Percentiles rank a stretch among this genome's conserved stretches.
Conservation (phyloP, 768 basidiomycete species). For the Suillus spraguei region DNA sequence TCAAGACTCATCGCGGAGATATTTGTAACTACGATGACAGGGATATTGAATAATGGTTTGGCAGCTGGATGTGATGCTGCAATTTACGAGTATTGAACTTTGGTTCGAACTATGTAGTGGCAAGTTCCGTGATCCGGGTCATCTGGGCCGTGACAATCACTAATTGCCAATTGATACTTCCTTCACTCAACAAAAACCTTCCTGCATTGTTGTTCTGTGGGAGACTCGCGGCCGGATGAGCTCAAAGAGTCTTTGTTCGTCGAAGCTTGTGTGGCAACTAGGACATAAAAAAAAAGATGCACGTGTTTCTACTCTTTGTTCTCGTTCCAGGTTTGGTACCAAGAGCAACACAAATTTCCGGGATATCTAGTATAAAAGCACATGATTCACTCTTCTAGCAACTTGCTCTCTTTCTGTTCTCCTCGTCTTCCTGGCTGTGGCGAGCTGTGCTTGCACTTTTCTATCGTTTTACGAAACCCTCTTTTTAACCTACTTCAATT, state of each 20-base stretch:
- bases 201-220: not conserved
- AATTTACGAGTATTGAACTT: not conserved
- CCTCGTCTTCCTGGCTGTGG: constrained; percentile 2
- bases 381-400: not conserved
- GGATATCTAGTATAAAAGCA: not conserved
- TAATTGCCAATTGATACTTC: too few species aligned
- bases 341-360: not conserved
- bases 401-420: constrained; percentile 3
- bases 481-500: constrained; percentile 1
- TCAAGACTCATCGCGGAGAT: not conserved
- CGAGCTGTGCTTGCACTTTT: constrained; percentile 13
- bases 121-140: too few species aligned
- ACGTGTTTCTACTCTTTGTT: constrained; percentile 10
- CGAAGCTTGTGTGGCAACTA: not conserved
- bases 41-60: not conserved
- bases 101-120: not conserved
- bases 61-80: not conserved
- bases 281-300: not conserved
- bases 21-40: not conserved
- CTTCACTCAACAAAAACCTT: not conserved
- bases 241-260: not conserved
- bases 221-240: not conserved
- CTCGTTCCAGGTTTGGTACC: constrained; percentile 5
- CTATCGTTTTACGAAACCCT: constrained; percentile 6
- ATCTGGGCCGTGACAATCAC: too few species aligned